These are phyloP conservation scores for Pseudogymnoascus sp. DNA, from an alignment of 2,329 filamentous ascomycete genomes.

Conservation along the genomic window DNA sequence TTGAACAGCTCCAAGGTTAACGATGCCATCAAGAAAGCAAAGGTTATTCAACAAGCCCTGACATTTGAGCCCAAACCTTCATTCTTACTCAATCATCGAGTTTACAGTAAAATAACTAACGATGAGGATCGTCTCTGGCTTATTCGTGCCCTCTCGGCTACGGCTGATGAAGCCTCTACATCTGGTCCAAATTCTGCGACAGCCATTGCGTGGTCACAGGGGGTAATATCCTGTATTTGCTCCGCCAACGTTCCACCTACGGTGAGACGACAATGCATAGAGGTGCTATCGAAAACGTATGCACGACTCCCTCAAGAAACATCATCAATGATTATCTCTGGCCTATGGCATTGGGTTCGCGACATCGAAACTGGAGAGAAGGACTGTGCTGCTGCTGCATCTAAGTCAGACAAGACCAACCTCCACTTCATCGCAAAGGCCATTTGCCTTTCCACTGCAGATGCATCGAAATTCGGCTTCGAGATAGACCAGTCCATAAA, in stretches of 20 bases:
- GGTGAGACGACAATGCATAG: constrained; percentile 54
- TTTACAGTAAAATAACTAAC: constrained; percentile 69
- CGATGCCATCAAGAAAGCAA: constrained; percentile 50
- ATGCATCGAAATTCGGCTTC: constrained; percentile 35
- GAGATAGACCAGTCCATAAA: constrained; percentile 42
- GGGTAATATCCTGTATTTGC: constrained; percentile 70
- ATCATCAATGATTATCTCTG: constrained; percentile 56
- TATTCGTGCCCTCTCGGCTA: constrained; percentile 56
- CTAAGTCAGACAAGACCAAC: constrained; percentile 56
- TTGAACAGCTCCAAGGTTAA: constrained; percentile 48
- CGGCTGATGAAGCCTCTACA: constrained; percentile 42
- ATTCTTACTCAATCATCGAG: constrained; percentile 73
- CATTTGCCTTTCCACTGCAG: constrained; percentile 53
- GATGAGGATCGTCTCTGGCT: constrained; percentile 76
- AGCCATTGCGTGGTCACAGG: constrained; percentile 71
- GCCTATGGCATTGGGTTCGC: constrained; percentile 73
- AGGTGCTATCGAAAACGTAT: constrained; percentile 58
- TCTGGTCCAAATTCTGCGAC: constrained; percentile 41
- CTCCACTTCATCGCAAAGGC: constrained; percentile 54
- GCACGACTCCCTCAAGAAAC: constrained; percentile 47
- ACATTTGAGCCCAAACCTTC: constrained; percentile 72
- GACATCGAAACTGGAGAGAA: constrained; percentile 63
- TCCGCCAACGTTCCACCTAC: constrained; percentile 51
- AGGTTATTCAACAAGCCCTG: constrained; percentile 57
- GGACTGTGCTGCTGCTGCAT: constrained; percentile 59